Evolutionary conservation across 352 stramenopile genomes (phyloP), one percentile per base, ranked within the genome.

Genomic region (Globisporangium megalacanthum): DNA sequence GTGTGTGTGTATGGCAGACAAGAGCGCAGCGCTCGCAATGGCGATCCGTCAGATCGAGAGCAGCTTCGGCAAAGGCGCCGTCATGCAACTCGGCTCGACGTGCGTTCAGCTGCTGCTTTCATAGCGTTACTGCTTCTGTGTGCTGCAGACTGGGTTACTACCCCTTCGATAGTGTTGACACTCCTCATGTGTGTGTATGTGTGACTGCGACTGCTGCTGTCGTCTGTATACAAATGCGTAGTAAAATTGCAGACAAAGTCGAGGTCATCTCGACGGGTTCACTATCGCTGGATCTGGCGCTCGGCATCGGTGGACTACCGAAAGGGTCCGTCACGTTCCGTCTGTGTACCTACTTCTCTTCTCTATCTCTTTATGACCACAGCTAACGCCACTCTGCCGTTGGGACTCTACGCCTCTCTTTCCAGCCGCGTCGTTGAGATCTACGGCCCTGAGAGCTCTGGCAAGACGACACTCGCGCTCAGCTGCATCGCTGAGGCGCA

Each of bases 401-500:
- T 29, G 4, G 25, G 1, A 29, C 25, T 29, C 25, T 29, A 29
- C 25, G 25, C 15, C n/a, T 10, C 37, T 64, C 55, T 61, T 55
- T 44, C 65, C 61, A 94, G 96, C 15, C 90, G 97, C 20, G 90
- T 99, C 1, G 88, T 99, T 25, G 97, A 99, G 78, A 98, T 99
- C 68, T 99, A 99, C 66, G 97, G 97, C 6, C 97, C 96, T 0
- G 97, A 99, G 83, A 98, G 86, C 59, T 98, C 86, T 4, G 97
- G 97, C 54, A 99, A 99, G 77, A 99, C 97, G 0, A 99, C 97
- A 3, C 72, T 99, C 20, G 96, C 97, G 0, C 74, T 99, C 44
- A 98, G 98, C 64, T 98, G 91, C 53, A 96, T 99, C 61, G 97
- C 97, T 10, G 75, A 99, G 62, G 83, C 83, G 35, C 97, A 99